Conservation (phyloP, 345 rosid genomes). For the Eucalyptus regnans region DNA sequence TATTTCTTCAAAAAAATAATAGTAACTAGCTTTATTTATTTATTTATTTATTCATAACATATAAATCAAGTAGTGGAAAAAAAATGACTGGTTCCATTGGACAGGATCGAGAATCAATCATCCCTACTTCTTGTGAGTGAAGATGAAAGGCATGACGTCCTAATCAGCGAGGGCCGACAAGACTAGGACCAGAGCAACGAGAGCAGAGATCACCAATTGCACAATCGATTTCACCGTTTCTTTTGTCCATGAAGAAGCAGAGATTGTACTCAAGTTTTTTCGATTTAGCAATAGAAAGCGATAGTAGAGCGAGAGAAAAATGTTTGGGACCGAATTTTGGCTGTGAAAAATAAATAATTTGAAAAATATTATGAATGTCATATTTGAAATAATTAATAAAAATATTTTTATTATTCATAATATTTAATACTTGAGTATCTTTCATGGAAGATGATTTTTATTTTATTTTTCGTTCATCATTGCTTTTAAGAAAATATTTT, state of each 20-base stretch:
- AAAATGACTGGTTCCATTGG: rapidly evolving
- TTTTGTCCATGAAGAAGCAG: neutral
- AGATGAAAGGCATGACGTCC: slow-evolving; percentile 62
- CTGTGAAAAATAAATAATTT: neutral
- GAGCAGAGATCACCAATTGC: neutral
- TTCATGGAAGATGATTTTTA: neutral
- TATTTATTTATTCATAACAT: too few relatives aligned
- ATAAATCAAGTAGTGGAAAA: neutral
- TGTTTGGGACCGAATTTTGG: neutral
- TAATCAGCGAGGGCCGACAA: neutral
- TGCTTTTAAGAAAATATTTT: neutral
- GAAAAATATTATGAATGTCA: too few relatives aligned
- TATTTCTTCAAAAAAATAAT: neutral
- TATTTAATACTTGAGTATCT: too few relatives aligned
- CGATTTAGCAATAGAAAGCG: too few relatives aligned
- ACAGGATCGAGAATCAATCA: too few relatives aligned
- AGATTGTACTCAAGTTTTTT: neutral
- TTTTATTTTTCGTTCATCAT: neutral
- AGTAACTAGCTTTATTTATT: too few relatives aligned
- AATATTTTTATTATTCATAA: too few relatives aligned
- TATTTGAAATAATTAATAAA: too few relatives aligned
- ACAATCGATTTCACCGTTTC: neutral
- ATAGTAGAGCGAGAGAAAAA: neutral
- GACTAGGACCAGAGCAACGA: neutral
- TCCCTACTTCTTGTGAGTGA: slow-evolving; percentile 49